A percentile compares a stretch with the other conserved stretches of the same genome.
Evolutionary conservation across 805 yeast species (phyloP).

Genomic region (Saccharomycopsis vini): DNA sequence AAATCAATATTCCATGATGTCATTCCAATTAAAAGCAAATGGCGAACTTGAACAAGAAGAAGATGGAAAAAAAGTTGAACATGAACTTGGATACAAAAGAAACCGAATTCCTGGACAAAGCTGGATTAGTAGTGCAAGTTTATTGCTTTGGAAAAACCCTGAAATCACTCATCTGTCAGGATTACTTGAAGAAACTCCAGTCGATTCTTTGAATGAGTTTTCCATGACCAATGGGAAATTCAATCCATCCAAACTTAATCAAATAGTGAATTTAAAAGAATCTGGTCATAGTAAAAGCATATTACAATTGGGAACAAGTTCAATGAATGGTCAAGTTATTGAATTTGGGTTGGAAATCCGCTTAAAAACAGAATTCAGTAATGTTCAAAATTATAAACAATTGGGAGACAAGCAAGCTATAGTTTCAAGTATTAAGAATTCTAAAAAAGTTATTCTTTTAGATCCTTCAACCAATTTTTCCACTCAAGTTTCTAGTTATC

Average conservation of each 20-base stretch:
- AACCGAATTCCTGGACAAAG: slow-evolving; percentile 20
- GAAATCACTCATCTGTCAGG: slow-evolving; percentile 8
- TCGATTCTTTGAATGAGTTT: slow-evolving; percentile 2
- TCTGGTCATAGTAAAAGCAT: slow-evolving; percentile 1
- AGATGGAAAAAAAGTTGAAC: background rate
- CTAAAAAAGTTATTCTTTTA: background rate
- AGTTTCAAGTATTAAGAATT: slow-evolving; percentile 12
- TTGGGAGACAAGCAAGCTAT: slow-evolving; percentile 31
- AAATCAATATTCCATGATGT: slow-evolving; percentile 23
- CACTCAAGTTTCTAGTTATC: background rate
- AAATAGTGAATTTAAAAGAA: slow-evolving; percentile 8
- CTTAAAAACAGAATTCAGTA: slow-evolving; percentile 21
- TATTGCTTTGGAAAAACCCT: slow-evolving; percentile 16
- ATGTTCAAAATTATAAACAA: slow-evolving; percentile 28
- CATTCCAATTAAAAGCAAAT: no score
- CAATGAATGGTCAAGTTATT: background rate
- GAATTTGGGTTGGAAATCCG: slow-evolving; percentile 7
- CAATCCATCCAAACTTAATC: slow-evolving; percentile 8
- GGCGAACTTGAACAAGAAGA: background rate
- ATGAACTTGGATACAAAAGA: no score
- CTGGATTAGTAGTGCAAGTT: slow-evolving; percentile 23
- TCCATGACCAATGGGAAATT: slow-evolving; percentile 8
- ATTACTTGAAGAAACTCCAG: background rate
- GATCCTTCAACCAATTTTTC: background rate
- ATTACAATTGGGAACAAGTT: background rate